Evolutionary conservation across 768 basidiomycete genomes (phyloP).

Genomic region (Rhodosporidiobolus odoratus): DNA sequence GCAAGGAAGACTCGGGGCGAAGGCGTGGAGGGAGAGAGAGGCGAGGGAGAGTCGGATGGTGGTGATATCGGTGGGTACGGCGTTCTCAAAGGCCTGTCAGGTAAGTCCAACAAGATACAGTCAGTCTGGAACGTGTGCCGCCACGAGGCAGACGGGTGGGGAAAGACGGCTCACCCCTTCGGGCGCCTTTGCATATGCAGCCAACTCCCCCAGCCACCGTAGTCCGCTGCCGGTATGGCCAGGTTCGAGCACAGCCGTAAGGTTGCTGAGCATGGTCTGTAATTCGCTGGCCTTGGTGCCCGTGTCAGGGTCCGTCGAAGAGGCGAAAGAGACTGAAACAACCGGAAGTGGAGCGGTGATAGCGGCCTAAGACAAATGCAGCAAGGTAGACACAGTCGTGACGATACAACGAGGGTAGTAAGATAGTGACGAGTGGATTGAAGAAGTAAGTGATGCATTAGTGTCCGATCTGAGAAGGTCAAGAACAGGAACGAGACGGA

Average conservation of each 20-base stretch:
- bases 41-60: constrained; percentile 59
- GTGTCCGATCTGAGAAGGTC: not conserved
- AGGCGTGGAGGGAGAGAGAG: constrained; percentile 63
- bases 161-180: constrained; percentile 60
- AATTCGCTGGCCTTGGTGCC: constrained; percentile 69
- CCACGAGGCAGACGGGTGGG: no score
- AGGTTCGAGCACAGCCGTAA: constrained; percentile 57
- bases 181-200: constrained; percentile 68
- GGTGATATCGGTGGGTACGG: constrained; percentile 83
- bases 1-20: constrained; percentile 60
- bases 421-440: not conserved
- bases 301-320: constrained; percentile 58
- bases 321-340: constrained; percentile 59
- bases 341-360: constrained; percentile 51
- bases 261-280: constrained; percentile 59
- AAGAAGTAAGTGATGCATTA: not conserved
- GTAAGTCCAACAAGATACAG: not conserved
- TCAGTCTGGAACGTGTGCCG: not conserved
- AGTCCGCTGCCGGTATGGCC: constrained; percentile 52
- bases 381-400: not conserved
- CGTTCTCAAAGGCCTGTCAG: constrained; percentile 76
- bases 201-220: constrained; percentile 60
- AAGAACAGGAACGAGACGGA: constrained; percentile 46
- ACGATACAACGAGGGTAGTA: no score
- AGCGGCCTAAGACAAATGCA: constrained; percentile 6